phyloP scores from a whole-genome alignment of 768 basidiomycete species.

The Psilocybe cyanescens region DNA sequence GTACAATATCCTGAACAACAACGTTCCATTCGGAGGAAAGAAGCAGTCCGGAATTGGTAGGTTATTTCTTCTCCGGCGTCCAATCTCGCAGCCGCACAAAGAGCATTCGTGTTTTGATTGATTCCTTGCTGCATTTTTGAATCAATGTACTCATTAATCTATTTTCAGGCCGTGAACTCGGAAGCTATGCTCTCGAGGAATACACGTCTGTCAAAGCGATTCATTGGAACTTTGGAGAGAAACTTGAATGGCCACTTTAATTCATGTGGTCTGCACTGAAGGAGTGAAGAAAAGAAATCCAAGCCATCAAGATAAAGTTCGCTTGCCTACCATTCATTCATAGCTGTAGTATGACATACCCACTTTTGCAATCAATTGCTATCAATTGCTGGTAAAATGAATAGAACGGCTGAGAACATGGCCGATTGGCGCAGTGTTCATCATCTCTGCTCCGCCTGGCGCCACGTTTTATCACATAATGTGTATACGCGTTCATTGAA shows the following conservation, averaged over 20 bases:
- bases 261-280: neutral
- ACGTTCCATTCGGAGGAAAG: constrained; percentile 95
- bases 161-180: constrained; percentile 79
- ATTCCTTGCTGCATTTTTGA: neutral
- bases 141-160: constrained; percentile 2
- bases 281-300: neutral
- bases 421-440: too few relatives aligned
- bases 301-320: neutral
- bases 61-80: constrained; percentile 21
- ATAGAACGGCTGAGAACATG: neutral
- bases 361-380: too few relatives aligned
- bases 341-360: neutral
- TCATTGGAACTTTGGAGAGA: constrained; percentile 89
- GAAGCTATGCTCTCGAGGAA: constrained; percentile 82
- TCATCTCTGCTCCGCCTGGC: neutral
- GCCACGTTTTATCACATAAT: neutral
- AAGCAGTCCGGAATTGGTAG: constrained; percentile 88
- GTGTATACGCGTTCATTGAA: neutral
- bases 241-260: constrained; percentile 78
- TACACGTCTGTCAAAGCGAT: constrained; percentile 84
- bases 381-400: neutral
- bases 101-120: neutral
- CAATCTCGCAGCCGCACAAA: neutral
- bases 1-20: constrained; percentile 82
- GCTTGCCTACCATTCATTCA: neutral